Evolutionary conservation across 306 rosid species (phyloP).

Genomic region (Bauhinia variegata): DNA sequence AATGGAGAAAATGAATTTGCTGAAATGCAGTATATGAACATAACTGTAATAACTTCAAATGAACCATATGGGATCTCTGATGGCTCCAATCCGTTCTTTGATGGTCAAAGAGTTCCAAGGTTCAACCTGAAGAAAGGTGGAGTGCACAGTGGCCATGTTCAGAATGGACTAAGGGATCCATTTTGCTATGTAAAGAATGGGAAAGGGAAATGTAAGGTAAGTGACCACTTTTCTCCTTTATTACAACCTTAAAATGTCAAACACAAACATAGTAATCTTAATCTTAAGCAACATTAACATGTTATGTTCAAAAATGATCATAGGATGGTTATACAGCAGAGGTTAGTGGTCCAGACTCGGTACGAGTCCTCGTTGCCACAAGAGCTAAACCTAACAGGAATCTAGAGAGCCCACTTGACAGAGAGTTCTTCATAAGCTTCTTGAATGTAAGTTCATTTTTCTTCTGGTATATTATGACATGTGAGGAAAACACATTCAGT

Average conservation of each 20-base stretch:
- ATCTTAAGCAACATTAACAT: too few species aligned
- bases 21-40: conserved; percentile 78
- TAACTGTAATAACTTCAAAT: conserved; percentile 84
- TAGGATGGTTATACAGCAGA: conserved; percentile 91
- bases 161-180: conserved; percentile 72
- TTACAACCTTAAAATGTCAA: not conserved
- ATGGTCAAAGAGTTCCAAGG: conserved; percentile 61
- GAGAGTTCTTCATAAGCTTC: conserved; percentile 71
- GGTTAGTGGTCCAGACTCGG: conserved; percentile 63
- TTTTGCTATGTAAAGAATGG: conserved; percentile 68
- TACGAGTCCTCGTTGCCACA: conserved; percentile 79
- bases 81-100: conserved; percentile 88
- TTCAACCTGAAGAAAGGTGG: conserved; percentile 67
- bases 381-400: conserved; percentile 73
- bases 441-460: conserved; percentile 57
- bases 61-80: conserved; percentile 72
- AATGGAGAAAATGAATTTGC: conserved; percentile 81
- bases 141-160: conserved; percentile 91
- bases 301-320: too few species aligned
- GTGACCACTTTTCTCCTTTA: conserved; percentile 7
- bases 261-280: not conserved
- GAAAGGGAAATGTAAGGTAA: conserved; percentile 84
- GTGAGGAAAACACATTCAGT: not conserved
- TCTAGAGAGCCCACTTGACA: conserved; percentile 55
- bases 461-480: not conserved